Base-by-base conservation (phyloP, 495 filamentous ascomycete species). In the Parmelia sp. region DNA sequence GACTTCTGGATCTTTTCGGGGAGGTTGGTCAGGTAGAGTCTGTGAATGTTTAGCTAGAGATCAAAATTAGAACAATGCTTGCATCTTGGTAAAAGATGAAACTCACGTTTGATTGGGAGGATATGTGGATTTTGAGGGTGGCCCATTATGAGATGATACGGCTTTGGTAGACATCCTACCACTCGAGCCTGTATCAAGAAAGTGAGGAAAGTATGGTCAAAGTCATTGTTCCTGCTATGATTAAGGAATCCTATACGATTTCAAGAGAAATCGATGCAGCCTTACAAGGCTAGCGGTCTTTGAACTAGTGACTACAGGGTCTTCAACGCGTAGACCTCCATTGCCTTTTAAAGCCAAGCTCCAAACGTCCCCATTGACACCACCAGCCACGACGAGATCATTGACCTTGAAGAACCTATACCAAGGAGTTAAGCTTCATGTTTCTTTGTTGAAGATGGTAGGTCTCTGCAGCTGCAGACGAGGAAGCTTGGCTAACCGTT, bases 11-110 rank as follows among this genome's bases (percentile, higher is more conserved):
- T 83, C 76, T 95, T 96, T 63, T 88, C 83, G 1, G 89, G 85
- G 15, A 99, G 82, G 69, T 96, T 96, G 45, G 82, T 87, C 72
- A 91, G 82, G 71, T 97, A 99, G 62, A 98, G 83, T 10, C 90
- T 94, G 65, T 51, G 57, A 57, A 62, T 70, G 60, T 68, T 73
- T 72, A 68, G 66, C 66, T 68, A 64, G 58, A 61, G 39, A 56
- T 49, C 42, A 21, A 12, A 56, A 71, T 76, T 65, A 78, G 72
- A 67, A 68, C 61, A 53, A 64, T 57, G 61, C 51, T 19, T 39
- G 12, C 21, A 35, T 36, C 33, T 62, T 57, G 47, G 67, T 60
- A 37, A 64, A 47, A 45, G 57, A 56, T 37, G 49, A 61, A 58
- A 75, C 87, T 76, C 74, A 90, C 88, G 88, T 90, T 77, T 90